These are phyloP conservation scores for Cladorrhinum sp. DNA, from an alignment of 2,329 filamentous ascomycete species.

Conservation along the genomic window DNA sequence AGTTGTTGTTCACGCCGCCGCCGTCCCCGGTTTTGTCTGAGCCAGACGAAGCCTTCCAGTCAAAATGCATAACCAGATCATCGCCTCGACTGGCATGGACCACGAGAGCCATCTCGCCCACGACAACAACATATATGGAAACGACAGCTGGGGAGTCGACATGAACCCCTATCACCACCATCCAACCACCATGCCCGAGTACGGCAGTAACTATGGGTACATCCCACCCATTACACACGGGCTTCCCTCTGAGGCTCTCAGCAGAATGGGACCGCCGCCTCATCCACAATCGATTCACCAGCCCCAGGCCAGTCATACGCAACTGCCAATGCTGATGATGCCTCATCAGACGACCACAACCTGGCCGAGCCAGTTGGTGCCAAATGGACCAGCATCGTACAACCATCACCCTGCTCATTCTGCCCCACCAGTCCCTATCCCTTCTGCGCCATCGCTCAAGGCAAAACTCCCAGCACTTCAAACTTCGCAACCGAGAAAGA, in stretches of 20 bases:
- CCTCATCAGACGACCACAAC: slow-evolving; percentile 52
- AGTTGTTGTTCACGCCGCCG: slow-evolving; percentile 17
- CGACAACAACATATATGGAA: slow-evolving; percentile 40
- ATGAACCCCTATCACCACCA: slow-evolving; percentile 64
- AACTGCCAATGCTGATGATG: slow-evolving; percentile 69
- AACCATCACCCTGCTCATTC: slow-evolving; percentile 46
- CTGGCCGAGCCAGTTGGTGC: slow-evolving; percentile 79
- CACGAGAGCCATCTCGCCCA: slow-evolving; percentile 45
- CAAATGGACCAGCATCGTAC: slow-evolving; percentile 58
- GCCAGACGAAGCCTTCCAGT: slow-evolving; percentile 21
- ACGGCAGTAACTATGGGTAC: slow-evolving; percentile 59
- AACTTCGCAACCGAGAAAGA: slow-evolving; percentile 71
- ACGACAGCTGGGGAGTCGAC: slow-evolving; percentile 51
- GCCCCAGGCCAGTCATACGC: slow-evolving; percentile 43
- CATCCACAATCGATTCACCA: slow-evolving; percentile 56
- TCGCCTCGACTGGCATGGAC: slow-evolving; percentile 45
- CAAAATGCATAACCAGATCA: slow-evolving; percentile 45
- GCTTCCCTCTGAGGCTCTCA: slow-evolving; percentile 49
- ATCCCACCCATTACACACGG: slow-evolving; percentile 47
- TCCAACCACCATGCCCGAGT: slow-evolving; percentile 64
- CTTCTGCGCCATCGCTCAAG: slow-evolving; percentile 49
- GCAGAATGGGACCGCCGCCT: slow-evolving; percentile 57
- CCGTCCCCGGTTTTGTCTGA: slow-evolving; percentile 21
- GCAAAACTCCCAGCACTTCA: slow-evolving; percentile 48
- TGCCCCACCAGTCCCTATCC: slow-evolving; percentile 56